Conservation (phyloP, 2,329 filamentous ascomycete species). For the Penicillium brasilianum region DNA sequence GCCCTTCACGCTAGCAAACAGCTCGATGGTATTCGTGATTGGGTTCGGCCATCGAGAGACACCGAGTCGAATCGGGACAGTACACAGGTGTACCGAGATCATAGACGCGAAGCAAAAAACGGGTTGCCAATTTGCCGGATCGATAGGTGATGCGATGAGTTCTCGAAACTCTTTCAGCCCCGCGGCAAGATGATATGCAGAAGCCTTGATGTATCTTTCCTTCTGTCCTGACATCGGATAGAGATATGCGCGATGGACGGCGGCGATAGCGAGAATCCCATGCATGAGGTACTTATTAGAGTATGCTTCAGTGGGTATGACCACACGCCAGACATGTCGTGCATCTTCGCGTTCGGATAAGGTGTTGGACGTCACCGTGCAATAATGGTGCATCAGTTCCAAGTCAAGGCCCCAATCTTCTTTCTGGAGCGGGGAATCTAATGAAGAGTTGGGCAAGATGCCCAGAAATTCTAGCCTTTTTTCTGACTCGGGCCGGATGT, state of each 20-base stretch:
- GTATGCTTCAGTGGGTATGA: slow-evolving; percentile 38
- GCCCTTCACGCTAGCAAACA: slow-evolving; percentile 27
- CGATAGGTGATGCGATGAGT: slow-evolving; percentile 24
- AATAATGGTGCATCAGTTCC: slow-evolving; percentile 51
- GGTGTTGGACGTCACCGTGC: slow-evolving; percentile 39
- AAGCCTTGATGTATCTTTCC: slow-evolving; percentile 23
- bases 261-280: slow-evolving; percentile 39
- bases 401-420: slow-evolving; percentile 40
- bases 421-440: neutral
- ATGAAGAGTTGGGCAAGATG: slow-evolving; percentile 13
- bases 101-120: slow-evolving; percentile 30
- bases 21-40: slow-evolving; percentile 24
- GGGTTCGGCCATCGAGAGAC: slow-evolving; percentile 23
- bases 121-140: slow-evolving; percentile 27
- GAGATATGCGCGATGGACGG: slow-evolving; percentile 32
- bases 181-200: slow-evolving; percentile 24
- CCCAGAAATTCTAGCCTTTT: slow-evolving; percentile 18
- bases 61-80: slow-evolving; percentile 18
- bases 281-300: slow-evolving; percentile 40
- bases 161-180: slow-evolving; percentile 29
- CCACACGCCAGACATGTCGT: slow-evolving; percentile 38
- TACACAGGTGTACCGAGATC: slow-evolving; percentile 23
- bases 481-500: slow-evolving; percentile 12
- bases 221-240: slow-evolving; percentile 16
- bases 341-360: slow-evolving; percentile 25